These are phyloP conservation scores for Pisolithus albus DNA, from an alignment of 768 basidiomycete species.

Conservation along the genomic window DNA sequence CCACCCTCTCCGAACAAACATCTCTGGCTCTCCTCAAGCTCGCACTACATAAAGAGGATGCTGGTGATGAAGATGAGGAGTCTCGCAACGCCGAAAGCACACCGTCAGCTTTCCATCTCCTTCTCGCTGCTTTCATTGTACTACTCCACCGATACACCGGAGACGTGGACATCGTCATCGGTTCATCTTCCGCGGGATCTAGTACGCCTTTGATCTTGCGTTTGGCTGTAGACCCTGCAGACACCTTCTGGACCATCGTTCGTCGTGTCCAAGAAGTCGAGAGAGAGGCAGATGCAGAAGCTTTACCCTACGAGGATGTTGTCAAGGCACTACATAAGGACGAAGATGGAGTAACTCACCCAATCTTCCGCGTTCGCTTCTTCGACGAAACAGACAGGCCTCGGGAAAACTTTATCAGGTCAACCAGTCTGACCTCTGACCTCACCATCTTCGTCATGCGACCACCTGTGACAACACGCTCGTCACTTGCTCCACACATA, in stretches of 20 bases:
- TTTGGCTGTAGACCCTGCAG: conserved; percentile 72
- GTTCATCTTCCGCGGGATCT: conserved; percentile 71
- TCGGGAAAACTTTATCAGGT: conserved; percentile 66
- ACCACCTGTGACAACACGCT: conserved; percentile 58
- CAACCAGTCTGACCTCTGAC: conserved; percentile 84
- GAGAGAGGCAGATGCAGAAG: conserved; percentile 73
- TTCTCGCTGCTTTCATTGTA: conserved; percentile 87
- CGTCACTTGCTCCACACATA: conserved; percentile 66
- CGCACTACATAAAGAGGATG: conserved; percentile 61
- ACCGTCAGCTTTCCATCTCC: conserved; percentile 85
- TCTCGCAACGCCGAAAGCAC: conserved; percentile 30
- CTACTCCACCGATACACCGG: conserved; percentile 92
- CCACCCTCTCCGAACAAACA: conserved; percentile 67
- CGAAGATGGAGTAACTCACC: conserved; percentile 51
- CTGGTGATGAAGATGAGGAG: conserved; percentile 44
- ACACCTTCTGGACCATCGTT: conserved; percentile 87
- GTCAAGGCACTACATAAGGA: conserved; percentile 59
- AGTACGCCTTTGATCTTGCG: conserved; percentile 80
- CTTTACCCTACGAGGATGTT: conserved; percentile 74
- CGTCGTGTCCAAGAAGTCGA: conserved; percentile 80
- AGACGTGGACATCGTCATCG: conserved; percentile 89
- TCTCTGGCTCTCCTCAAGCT: conserved; percentile 78
- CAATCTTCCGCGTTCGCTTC: conserved; percentile 92
- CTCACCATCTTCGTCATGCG: conserved; percentile 84
- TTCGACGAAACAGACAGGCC: conserved; percentile 84